Conservation (phyloP, 768 basidiomycete species). For the Neoboletus subvelutipes region DNA sequence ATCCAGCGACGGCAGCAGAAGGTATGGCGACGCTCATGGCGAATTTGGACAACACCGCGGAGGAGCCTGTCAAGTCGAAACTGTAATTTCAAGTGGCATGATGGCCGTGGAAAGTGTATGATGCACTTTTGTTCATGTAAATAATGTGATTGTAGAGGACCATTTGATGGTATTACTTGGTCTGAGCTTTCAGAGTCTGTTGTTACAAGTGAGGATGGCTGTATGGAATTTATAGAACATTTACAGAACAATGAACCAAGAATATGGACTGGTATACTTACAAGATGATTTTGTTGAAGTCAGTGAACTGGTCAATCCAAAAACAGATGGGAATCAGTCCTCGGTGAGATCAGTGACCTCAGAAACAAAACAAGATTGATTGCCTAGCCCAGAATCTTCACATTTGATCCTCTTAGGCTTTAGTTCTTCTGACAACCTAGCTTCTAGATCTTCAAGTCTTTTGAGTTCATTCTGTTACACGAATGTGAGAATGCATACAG, state of each 20-base stretch:
- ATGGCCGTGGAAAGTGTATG: neutral
- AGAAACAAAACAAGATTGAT: neutral
- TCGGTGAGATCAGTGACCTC: neutral
- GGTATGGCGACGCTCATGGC: conserved; percentile 72
- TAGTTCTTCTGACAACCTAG: neutral
- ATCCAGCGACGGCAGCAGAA: conserved; percentile 75
- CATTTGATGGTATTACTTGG: neutral
- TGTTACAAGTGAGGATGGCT: neutral
- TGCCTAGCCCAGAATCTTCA: neutral
- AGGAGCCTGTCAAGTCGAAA: conserved; percentile 47
- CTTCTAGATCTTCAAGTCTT: neutral
- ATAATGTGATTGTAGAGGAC: neutral
- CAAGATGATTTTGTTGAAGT: neutral
- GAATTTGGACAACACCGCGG: conserved; percentile 47
- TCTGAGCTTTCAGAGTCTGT: neutral
- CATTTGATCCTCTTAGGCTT: neutral
- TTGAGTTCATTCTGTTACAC: neutral
- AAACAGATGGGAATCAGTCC: neutral
- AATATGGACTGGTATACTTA: neutral
- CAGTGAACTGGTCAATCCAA: neutral
- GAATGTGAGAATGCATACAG: neutral
- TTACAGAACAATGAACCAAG: neutral
- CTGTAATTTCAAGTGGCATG: conserved; percentile 35
- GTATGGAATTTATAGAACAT: neutral
- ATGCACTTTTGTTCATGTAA: neutral